A percentile compares a stretch with the other conserved stretches of the same genome.
Conservation (phyloP, 2,329 filamentous ascomycete species). For the Curvularia eragrostidis region DNA sequence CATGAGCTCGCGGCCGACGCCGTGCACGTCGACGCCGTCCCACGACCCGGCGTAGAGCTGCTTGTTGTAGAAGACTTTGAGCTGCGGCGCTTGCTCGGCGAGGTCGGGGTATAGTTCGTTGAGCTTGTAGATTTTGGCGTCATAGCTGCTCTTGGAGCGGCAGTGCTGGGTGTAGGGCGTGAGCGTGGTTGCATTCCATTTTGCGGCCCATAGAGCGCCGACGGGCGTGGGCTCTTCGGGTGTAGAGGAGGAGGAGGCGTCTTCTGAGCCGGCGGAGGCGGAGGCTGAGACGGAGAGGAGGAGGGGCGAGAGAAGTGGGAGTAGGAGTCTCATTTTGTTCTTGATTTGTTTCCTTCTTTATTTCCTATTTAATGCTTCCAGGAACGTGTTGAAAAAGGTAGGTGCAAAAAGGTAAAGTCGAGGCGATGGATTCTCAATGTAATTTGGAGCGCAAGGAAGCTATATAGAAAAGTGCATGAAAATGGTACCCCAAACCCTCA, state of each 20-base stretch:
- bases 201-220: conserved; percentile 41
- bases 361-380: background rate
- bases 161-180: conserved; percentile 34
- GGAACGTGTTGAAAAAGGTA: background rate
- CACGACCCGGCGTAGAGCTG: conserved; percentile 59
- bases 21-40: conserved; percentile 61
- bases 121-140: conserved; percentile 41
- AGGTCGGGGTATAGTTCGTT: conserved; percentile 43
- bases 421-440: background rate
- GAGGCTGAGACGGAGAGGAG: background rate
- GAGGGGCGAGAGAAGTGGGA: conserved; percentile 9
- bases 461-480: background rate
- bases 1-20: conserved; percentile 57
- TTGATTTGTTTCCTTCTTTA: conserved; percentile 12
- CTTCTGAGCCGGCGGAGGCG: conserved; percentile 9
- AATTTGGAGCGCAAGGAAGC: background rate
- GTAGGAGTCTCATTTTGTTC: conserved; percentile 13
- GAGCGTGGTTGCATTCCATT: conserved; percentile 36
- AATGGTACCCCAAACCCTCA: no score
- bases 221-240: conserved; percentile 37
- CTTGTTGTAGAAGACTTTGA: conserved; percentile 49
- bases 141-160: conserved; percentile 26
- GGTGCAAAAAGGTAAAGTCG: background rate
- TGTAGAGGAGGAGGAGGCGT: conserved; percentile 4
- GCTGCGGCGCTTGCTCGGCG: conserved; percentile 39